Conservation (phyloP, 1,284 basidiomycete genomes). For the Cystobasidium pallidum region DNA sequence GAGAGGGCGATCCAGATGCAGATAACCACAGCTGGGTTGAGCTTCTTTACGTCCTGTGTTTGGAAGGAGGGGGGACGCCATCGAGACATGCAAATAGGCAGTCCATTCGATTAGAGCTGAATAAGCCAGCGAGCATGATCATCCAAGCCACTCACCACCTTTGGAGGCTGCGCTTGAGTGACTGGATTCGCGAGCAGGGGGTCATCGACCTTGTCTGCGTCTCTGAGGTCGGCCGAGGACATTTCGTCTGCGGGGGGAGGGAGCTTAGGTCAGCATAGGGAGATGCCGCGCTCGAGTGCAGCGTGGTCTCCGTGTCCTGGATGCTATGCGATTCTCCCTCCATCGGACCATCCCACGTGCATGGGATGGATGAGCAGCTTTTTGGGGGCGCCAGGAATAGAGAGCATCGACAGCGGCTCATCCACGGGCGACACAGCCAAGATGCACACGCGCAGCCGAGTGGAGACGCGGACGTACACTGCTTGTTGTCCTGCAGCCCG, state of each 20-base stretch:
- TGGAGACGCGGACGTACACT: conserved; percentile 26
- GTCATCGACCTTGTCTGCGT: conserved; percentile 38
- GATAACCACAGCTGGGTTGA: conserved; percentile 49
- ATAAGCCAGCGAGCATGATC: too few species aligned
- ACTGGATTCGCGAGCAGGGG: conserved; percentile 34
- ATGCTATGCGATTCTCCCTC: background rate
- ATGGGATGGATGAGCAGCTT: background rate
- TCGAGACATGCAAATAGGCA: too few species aligned
- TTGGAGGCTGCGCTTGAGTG: conserved; percentile 18
- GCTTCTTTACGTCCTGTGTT: conserved; percentile 44
- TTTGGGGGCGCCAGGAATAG: background rate
- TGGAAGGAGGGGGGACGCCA: too few species aligned
- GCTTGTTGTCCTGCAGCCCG: conserved; percentile 25
- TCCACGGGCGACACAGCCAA: background rate
- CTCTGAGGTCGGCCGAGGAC: conserved; percentile 22
- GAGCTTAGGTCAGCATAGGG: background rate
- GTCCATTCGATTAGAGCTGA: too few species aligned
- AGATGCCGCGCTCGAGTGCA: background rate
- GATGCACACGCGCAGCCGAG: too few species aligned
- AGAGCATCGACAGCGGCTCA: background rate
- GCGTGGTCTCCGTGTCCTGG: background rate
- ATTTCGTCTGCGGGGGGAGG: conserved; percentile 20
- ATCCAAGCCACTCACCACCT: conserved; percentile 35
- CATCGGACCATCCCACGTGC: background rate
- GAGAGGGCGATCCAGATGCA: conserved; percentile 52